phyloP scores from a whole-genome alignment of 257 asterid genomes.

The Salvia miltiorrhiza region DNA sequence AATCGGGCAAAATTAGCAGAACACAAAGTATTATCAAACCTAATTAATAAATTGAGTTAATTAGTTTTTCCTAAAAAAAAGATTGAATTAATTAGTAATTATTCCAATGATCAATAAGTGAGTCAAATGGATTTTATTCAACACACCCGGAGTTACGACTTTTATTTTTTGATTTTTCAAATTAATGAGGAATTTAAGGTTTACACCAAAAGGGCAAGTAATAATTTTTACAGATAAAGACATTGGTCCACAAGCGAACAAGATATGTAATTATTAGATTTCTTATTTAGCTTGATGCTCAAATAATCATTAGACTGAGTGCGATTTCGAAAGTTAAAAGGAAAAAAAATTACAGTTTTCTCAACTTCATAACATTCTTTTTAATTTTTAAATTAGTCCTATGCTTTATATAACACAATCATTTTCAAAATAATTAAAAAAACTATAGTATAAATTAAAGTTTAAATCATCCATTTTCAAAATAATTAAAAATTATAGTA shows the following conservation, averaged over 20 bases:
- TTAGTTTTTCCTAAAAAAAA: too few species aligned
- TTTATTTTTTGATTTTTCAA: background rate
- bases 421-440: background rate
- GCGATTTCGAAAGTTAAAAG: background rate
- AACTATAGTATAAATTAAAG: background rate
- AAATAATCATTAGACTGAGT: slow-evolving; percentile 25
- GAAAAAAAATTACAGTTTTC: background rate
- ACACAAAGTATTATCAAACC: too few species aligned
- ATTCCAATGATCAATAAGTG: background rate
- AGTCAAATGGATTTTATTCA: background rate
- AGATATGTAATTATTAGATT: slow-evolving; percentile 23
- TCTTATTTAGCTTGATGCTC: slow-evolving; percentile 19
- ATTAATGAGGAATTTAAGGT: background rate
- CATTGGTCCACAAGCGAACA: slow-evolving; percentile 25
- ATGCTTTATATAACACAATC: background rate
- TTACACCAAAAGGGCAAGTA: background rate
- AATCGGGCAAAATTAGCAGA: too few species aligned
- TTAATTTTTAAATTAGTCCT: background rate
- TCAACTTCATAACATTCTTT: background rate
- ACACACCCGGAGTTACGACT: too few species aligned
- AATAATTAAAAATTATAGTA: background rate
- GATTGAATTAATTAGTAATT: background rate
- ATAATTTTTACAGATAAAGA: background rate
- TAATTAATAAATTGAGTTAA: background rate
- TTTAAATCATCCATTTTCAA: background rate